Evolutionary conservation across 2,329 filamentous ascomycete genomes (phyloP).

Genomic region (Penicillium sp.): DNA sequence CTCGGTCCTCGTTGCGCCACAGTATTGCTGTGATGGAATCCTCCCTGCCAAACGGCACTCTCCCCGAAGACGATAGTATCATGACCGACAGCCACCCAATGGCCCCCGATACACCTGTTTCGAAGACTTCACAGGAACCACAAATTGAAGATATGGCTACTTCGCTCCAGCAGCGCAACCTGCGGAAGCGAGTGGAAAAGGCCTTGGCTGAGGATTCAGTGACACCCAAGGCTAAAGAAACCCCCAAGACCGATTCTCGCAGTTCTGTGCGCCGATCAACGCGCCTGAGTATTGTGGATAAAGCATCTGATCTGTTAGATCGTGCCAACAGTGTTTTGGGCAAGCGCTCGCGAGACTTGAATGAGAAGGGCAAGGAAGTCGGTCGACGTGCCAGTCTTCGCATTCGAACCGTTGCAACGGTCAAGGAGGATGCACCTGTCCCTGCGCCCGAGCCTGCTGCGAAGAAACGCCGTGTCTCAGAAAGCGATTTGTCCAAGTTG

Average conservation of each 20-base stretch:
- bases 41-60: constrained; percentile 36
- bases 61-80: constrained; percentile 28
- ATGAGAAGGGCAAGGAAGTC: constrained; percentile 64
- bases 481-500: constrained; percentile 40
- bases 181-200: constrained; percentile 42
- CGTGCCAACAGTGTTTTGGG: constrained; percentile 61
- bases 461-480: constrained; percentile 53
- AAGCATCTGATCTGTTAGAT: constrained; percentile 54
- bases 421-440: constrained; percentile 34
- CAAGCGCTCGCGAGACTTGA: constrained; percentile 65
- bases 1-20: constrained; percentile 46
- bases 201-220: constrained; percentile 36
- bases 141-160: constrained; percentile 31
- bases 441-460: constrained; percentile 34
- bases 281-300: constrained; percentile 50
- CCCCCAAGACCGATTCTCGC: constrained; percentile 34
- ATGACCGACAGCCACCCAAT: constrained; percentile 35
- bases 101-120: constrained; percentile 43
- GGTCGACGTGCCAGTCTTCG: constrained; percentile 62
- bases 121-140: constrained; percentile 42
- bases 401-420: constrained; percentile 49
- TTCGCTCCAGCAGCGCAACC: constrained; percentile 39
- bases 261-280: constrained; percentile 50
- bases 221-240: constrained; percentile 31
- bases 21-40: constrained; percentile 51